phyloP scores from a whole-genome alignment of 805 yeast genomes.

The Debaryomyces hansenii region DNA sequence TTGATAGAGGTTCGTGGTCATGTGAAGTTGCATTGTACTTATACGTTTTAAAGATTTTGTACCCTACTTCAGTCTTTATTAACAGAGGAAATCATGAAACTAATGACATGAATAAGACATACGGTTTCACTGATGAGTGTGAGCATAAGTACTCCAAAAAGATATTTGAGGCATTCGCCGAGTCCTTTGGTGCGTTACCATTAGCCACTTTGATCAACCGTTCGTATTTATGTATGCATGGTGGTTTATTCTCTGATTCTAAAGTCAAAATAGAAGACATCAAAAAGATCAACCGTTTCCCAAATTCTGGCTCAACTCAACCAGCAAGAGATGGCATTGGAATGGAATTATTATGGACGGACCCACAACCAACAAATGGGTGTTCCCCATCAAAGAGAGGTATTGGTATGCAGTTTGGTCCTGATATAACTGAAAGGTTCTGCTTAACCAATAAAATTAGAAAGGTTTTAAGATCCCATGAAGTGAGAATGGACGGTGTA shows the following conservation, averaged over 20 bases:
- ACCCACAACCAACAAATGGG: slow-evolving; percentile 80
- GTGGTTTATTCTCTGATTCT: slow-evolving; percentile 87
- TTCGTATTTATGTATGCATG: slow-evolving; percentile 88
- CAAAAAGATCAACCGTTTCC: slow-evolving; percentile 66
- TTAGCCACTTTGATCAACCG: slow-evolving; percentile 78
- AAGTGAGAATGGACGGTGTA: slow-evolving; percentile 89
- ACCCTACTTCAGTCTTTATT: slow-evolving; percentile 67
- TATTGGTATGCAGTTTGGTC: slow-evolving; percentile 94
- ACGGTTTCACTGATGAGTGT: slow-evolving; percentile 96
- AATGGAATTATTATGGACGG: slow-evolving; percentile 98
- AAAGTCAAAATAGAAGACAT: slow-evolving; percentile 71
- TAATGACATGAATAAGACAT: slow-evolving; percentile 92
- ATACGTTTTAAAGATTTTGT: slow-evolving; percentile 72
- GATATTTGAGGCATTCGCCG: slow-evolving; percentile 78
- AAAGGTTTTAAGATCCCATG: slow-evolving; percentile 90
- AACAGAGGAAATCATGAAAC: slow-evolving; percentile 98
- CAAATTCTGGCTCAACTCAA: slow-evolving; percentile 52
- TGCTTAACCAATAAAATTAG: slow-evolving; percentile 68
- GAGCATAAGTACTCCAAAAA: slow-evolving; percentile 83
- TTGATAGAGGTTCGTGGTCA: slow-evolving; percentile 98
- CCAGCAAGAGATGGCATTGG: slow-evolving; percentile 91
- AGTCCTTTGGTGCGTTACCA: slow-evolving; percentile 83
- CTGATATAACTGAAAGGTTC: slow-evolving; percentile 84
- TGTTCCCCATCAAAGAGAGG: slow-evolving; percentile 91
- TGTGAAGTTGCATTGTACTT: slow-evolving; percentile 88